Base-by-base conservation (phyloP, 495 filamentous ascomycete species). In the Pseudevernia furfuracea region DNA sequence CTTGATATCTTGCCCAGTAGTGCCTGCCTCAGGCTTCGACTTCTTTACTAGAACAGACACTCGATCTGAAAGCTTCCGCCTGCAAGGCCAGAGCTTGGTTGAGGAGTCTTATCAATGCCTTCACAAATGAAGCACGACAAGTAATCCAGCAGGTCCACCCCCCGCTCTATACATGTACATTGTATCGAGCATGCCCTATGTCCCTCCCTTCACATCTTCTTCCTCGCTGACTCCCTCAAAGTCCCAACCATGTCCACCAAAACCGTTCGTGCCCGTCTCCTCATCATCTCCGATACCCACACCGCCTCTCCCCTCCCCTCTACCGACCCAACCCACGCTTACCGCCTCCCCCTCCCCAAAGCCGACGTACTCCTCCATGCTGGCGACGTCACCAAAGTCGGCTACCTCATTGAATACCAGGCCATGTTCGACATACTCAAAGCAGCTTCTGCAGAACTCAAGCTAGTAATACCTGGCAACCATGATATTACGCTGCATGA, bases 381-480 rank as follows among this genome's bases (percentile, higher is more conserved):
- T 65, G 88, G 89, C 41, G 89, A 92, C 71, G 69, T 92, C 34
- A 92, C 89, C 7, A 81, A 79, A 65, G 73, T 81, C 56, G 88
- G 88, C 7, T 78, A 78, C 19, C 58, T 80, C 8, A 52, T 70
- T 44, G 82, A 90, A 70, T 85, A 87, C 66, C 69, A 76, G 19
- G 57, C 67, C 4, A 75, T 78, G 23, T 67, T 91, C 36, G 56
- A 75, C 3, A 79, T 87, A 69, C 76, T 94, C 23, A 71, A 71
- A 9, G 66, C 63, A 0, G 80, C 85, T 55, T 68, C 83, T 10
- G 89, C 90, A 0, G 81, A 86, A 25, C 73, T 92, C 9, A 95
- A 92, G 65, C 74, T 95, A 43, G 84, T 92, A 41, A 91, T 95
- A 59, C 84, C 90, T 2, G 90, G 90, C 0, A 92, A 93, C 72